These are phyloP conservation scores for Cordyceps cateniannulata DNA, from an alignment of 2,329 filamentous ascomycete genomes.

Conservation along the genomic window DNA sequence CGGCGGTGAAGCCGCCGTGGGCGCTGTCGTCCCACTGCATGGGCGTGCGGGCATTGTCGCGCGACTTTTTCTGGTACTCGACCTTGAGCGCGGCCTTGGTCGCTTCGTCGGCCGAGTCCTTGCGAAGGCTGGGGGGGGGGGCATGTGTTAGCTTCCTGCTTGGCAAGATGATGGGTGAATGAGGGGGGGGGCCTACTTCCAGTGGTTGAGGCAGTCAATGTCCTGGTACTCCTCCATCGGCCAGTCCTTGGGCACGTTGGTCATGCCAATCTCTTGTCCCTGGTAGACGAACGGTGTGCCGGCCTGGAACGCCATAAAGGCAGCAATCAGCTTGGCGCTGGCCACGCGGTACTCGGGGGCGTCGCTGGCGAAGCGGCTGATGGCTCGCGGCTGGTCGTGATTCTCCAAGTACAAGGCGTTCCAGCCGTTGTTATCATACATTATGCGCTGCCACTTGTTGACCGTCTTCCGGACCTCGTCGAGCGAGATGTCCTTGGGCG, in stretches of 20 bases:
- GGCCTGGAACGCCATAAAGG: conserved; percentile 49
- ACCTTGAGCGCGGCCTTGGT: conserved; percentile 29
- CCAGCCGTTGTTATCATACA: conserved; percentile 55
- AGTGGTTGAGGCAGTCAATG: conserved; percentile 51
- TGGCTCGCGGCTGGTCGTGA: conserved; percentile 57
- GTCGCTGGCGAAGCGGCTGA: conserved; percentile 49
- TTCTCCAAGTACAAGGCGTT: conserved; percentile 61
- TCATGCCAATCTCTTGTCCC: conserved; percentile 63
- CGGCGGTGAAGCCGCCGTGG: conserved; percentile 59
- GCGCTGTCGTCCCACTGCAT: conserved; percentile 61
- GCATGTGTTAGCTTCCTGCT: not conserved
- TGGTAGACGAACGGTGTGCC: conserved; percentile 65
- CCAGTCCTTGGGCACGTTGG: conserved; percentile 56
- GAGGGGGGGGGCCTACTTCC: conserved; percentile 28
- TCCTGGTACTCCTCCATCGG: conserved; percentile 62
- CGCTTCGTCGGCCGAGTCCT: conserved; percentile 32
- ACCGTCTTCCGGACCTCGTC: conserved; percentile 46
- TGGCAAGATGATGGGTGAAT: not conserved
- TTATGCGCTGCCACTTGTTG: conserved; percentile 52
- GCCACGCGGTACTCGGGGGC: conserved; percentile 40
- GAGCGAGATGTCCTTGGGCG: conserved; percentile 37
- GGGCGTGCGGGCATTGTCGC: conserved; percentile 66
- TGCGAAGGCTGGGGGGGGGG: conserved; percentile 25
- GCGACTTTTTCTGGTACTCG: conserved; percentile 51
- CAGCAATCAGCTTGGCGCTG: conserved; percentile 54